phyloP scores from a whole-genome alignment of 2,329 filamentous ascomycete genomes.

The Cercospora canescens region DNA sequence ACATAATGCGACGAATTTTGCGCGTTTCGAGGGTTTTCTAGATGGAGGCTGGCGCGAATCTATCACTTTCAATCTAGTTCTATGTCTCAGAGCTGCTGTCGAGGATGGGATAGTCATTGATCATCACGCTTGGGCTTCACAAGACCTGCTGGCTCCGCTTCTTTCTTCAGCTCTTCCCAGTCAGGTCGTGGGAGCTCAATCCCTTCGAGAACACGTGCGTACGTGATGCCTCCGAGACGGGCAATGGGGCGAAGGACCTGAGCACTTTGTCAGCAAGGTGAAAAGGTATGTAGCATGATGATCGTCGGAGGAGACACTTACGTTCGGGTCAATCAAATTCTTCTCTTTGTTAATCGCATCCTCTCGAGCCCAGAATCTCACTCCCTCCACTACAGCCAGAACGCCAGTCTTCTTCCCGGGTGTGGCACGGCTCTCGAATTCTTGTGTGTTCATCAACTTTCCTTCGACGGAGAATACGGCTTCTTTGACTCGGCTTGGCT shows the following conservation, averaged over 20 bases:
- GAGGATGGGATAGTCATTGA: slow-evolving; percentile 33
- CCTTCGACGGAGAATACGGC: slow-evolving; percentile 81
- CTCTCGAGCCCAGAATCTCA: slow-evolving; percentile 84
- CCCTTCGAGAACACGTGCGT: slow-evolving; percentile 68
- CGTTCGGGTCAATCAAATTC: slow-evolving; percentile 70
- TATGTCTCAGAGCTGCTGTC: background rate
- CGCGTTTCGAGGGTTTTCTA: slow-evolving; percentile 49
- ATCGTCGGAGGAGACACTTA: slow-evolving; percentile 39
- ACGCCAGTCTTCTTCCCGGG: slow-evolving; percentile 75
- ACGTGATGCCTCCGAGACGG: slow-evolving; percentile 83
- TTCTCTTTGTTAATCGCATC: slow-evolving; percentile 80
- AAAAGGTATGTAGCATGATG: background rate
- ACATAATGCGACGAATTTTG: too few species aligned
- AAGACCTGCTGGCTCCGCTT: slow-evolving; percentile 56
- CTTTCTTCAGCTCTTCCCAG: slow-evolving; percentile 50
- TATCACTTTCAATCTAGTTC: slow-evolving; percentile 3
- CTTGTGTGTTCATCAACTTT: slow-evolving; percentile 69
- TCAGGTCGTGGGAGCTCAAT: slow-evolving; percentile 68
- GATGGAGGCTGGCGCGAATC: background rate
- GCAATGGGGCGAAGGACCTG: slow-evolving; percentile 72
- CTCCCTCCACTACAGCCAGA: slow-evolving; percentile 77
- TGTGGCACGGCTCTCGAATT: slow-evolving; percentile 72
- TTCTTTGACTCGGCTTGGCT: slow-evolving; percentile 73
- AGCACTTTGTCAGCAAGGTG: slow-evolving; percentile 4
- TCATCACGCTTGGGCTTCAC: slow-evolving; percentile 49